Conservation (phyloP, 106 monocot species). For the Apostasia ramifera region DNA sequence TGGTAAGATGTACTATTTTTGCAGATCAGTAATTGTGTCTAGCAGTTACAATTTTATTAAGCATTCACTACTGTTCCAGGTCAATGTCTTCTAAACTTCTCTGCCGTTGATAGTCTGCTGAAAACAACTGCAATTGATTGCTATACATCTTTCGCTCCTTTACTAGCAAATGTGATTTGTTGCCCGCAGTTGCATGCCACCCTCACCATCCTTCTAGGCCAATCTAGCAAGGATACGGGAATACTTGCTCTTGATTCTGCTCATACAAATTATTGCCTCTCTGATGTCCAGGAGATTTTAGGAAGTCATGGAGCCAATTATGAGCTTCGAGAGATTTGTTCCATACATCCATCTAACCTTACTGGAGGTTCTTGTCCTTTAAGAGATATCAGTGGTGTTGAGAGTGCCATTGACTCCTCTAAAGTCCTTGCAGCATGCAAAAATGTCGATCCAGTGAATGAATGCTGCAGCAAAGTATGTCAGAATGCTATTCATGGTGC, state of each 20-base stretch:
- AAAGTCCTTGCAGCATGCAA: conserved; percentile 71
- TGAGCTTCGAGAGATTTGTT: conserved; percentile 64
- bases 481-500: conserved; percentile 85
- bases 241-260: conserved; percentile 62
- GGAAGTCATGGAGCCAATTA: conserved; percentile 62
- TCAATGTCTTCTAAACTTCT: conserved; percentile 72
- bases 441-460: conserved; percentile 87
- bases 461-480: conserved; percentile 89
- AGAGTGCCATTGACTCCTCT: conserved; percentile 78
- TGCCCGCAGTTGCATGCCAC: conserved; percentile 93
- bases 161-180: conserved; percentile 93
- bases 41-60: neutral
- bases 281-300: conserved; percentile 81
- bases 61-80: conserved; percentile 29
- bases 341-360: conserved; percentile 59
- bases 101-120: conserved; percentile 45
- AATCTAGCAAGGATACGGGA: conserved; percentile 68
- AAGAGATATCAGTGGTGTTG: conserved; percentile 50
- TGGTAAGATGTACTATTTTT: conserved; percentile 24
- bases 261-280: conserved; percentile 86
- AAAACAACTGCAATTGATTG: conserved; percentile 88
- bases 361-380: conserved; percentile 67
- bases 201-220: conserved; percentile 77
- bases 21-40: neutral
- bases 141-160: conserved; percentile 75